These are phyloP conservation scores for cucumber (Cucumis sativus) DNA, from an alignment of 306 rosid genomes.

Conservation along the genomic window Cucumber_9930_V3 NC_026657.2:22660001-22660500, in stretches of 20 bases:
- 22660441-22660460: too few relatives aligned
- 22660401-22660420: too few relatives aligned
- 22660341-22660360: too few relatives aligned
- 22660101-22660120: not conserved
- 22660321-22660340: too few relatives aligned
- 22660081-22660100: not conserved
- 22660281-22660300: not conserved
- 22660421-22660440: too few relatives aligned
- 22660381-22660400: too few relatives aligned
- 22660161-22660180: conserved; percentile 44
- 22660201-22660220: conserved; percentile 26
- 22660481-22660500: too few relatives aligned
- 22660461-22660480: too few relatives aligned
- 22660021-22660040: conserved; percentile 40
- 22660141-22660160: conserved; percentile 23
- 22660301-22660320: not conserved
- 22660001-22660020: conserved; percentile 32
- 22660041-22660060: conserved; percentile 31
- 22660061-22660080: conserved; percentile 15
- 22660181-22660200: conserved; percentile 32
- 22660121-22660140: not conserved
- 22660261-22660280: not conserved
- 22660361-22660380: too few relatives aligned
- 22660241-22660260: conserved; percentile 6
- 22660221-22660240: conserved; percentile 18